Evolutionary conservation across 306 rosid genomes (phyloP).

Genomic region (Lagenaria siceraria): DNA sequence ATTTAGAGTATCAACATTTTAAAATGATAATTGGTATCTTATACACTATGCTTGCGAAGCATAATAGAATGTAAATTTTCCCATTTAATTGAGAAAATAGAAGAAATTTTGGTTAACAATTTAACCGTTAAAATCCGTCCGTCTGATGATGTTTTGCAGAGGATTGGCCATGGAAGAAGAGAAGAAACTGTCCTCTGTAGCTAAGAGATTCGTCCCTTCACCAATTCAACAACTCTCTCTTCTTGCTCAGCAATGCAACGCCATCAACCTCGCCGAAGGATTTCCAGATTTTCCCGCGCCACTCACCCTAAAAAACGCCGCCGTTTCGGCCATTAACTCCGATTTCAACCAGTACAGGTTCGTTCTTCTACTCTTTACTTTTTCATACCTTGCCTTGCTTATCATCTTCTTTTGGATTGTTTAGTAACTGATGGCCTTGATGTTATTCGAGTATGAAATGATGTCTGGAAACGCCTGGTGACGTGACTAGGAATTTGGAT

Average conservation of each 20-base stretch:
- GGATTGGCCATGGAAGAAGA: constrained; percentile 28
- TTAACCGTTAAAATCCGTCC: neutral
- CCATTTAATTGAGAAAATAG: too few relatives aligned
- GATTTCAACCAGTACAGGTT: constrained; percentile 35
- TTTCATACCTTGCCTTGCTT: neutral
- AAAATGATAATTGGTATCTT: too few relatives aligned
- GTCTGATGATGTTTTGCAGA: neutral
- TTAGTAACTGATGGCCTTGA: neutral
- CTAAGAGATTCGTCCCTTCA: constrained; percentile 51
- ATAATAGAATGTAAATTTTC: too few relatives aligned
- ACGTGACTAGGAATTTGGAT: too few relatives aligned
- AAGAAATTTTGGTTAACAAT: too few relatives aligned
- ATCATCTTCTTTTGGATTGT: neutral
- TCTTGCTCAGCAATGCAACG: constrained; percentile 60
- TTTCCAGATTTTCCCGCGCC: constrained; percentile 86
- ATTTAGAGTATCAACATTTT: too few relatives aligned
- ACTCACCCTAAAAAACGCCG: constrained; percentile 43
- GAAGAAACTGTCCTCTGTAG: constrained; percentile 37
- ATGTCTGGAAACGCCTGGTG: neutral
- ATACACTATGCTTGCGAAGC: too few relatives aligned
- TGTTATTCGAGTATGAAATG: neutral
- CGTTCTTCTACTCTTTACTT: neutral
- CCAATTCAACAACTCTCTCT: constrained; percentile 71
- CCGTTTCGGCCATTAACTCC: constrained; percentile 62
- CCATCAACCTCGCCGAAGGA: constrained; percentile 88